Conservation (phyloP, 2,329 filamentous ascomycete species). For the Paracoccidioides brasiliensis region DNA sequence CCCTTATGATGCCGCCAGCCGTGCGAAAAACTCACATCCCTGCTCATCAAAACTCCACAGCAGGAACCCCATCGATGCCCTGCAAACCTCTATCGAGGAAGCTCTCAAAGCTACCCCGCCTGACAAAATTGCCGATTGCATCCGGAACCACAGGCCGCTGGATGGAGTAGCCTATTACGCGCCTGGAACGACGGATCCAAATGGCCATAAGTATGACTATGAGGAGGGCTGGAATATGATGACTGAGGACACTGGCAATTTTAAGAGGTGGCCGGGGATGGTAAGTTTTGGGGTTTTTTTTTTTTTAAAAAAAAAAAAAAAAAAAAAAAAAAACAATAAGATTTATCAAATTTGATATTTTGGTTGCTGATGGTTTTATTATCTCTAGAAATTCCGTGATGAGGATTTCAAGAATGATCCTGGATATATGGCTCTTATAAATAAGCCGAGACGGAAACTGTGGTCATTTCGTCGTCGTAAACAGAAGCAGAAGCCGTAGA, state of each 20-base stretch:
- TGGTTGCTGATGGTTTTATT: slow-evolving; percentile 7
- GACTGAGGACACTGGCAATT: slow-evolving; percentile 52
- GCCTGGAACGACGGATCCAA: slow-evolving; percentile 53
- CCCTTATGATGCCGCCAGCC: slow-evolving; percentile 72
- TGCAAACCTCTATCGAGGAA: slow-evolving; percentile 58
- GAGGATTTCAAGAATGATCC: slow-evolving; percentile 30
- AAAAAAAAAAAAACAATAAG: no score
- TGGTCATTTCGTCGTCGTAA: slow-evolving; percentile 1
- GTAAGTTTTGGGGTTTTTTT: slow-evolving; percentile 39
- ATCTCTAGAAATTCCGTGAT: slow-evolving; percentile 26
- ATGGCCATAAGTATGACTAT: slow-evolving; percentile 62
- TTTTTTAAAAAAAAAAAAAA: neutral
- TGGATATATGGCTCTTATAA: neutral
- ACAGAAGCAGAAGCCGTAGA: neutral
- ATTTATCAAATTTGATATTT: no score
- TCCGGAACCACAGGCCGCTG: slow-evolving; percentile 61
- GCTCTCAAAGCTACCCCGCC: slow-evolving; percentile 67
- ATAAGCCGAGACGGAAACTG: neutral
- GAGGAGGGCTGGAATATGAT: slow-evolving; percentile 79
- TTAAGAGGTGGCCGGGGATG: slow-evolving; percentile 59
- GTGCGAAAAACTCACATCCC: slow-evolving; percentile 56
- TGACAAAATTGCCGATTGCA: slow-evolving; percentile 62
- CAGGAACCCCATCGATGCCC: slow-evolving; percentile 61
- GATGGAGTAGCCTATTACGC: slow-evolving; percentile 70
- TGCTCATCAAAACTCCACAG: slow-evolving; percentile 14